These are phyloP conservation scores for Phytophthora pseudosyringae DNA, from an alignment of 352 stramenopile species.

Conservation along the genomic window DNA sequence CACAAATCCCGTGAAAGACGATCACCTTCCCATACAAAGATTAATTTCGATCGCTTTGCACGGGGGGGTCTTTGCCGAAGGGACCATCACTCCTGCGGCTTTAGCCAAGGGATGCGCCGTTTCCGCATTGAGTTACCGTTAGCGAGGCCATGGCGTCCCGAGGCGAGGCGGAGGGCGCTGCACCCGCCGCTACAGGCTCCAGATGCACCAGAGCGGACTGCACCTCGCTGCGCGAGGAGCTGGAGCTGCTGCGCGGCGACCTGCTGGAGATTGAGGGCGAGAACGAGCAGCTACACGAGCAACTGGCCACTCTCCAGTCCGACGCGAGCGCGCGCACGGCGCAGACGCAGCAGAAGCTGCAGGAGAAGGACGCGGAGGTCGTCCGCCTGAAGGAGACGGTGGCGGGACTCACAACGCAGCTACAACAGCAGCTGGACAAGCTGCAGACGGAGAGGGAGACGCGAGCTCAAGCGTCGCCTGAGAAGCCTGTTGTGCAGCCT, in stretches of 20 bases:
- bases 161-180: slow-evolving; percentile 1
- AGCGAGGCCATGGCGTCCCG: slow-evolving; percentile 22
- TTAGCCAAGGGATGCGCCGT: slow-evolving; percentile 1
- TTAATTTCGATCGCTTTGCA: background rate
- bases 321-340: slow-evolving; percentile 25
- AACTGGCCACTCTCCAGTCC: slow-evolving; percentile 46
- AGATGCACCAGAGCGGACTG: slow-evolving; percentile 65
- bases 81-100: slow-evolving; percentile 23
- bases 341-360: slow-evolving; percentile 21
- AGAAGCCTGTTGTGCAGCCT: slow-evolving; percentile 4
- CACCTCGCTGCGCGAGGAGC: slow-evolving; percentile 67
- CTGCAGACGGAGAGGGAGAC: slow-evolving; percentile 1
- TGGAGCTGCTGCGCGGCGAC: slow-evolving; percentile 65
- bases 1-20: background rate
- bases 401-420: slow-evolving; percentile 18
- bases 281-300: slow-evolving; percentile 73
- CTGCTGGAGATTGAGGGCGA: slow-evolving; percentile 67
- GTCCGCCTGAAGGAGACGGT: slow-evolving; percentile 25
- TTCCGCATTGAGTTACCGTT: slow-evolving; percentile 4
- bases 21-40: background rate
- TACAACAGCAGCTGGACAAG: slow-evolving; percentile 27
- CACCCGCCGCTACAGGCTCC: slow-evolving; percentile 6
- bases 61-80: background rate
- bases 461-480: background rate
- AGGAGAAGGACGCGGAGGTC: slow-evolving; percentile 40